These are phyloP conservation scores for Phytophthora vignae DNA, from an alignment of 352 stramenopile species.

Conservation along the genomic window DNA sequence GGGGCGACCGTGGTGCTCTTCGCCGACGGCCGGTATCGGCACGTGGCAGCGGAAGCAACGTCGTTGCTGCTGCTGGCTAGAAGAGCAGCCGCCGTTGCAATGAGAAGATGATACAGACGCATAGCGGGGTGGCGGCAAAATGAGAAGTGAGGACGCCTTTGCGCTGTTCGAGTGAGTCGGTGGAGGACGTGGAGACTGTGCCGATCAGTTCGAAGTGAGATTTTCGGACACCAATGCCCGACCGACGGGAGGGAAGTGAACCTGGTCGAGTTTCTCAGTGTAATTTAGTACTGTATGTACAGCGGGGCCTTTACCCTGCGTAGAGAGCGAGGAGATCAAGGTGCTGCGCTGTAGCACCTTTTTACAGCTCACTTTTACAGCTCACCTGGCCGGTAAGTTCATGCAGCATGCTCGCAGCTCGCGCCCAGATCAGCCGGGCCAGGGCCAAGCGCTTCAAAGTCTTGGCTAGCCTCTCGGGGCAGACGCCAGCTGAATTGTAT, in stretches of 20 bases:
- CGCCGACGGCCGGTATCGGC: constrained; percentile 4
- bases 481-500: background rate
- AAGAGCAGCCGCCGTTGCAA: constrained; percentile 11
- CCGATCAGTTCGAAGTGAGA: background rate
- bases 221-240: constrained; percentile 13
- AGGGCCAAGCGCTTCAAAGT: background rate
- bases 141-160: constrained; percentile 5
- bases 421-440: constrained; percentile 1
- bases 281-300: no score
- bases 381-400: no score
- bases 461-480: background rate
- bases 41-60: constrained; percentile 3
- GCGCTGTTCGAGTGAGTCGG: constrained; percentile 2
- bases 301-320: constrained; percentile 7
- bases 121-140: constrained; percentile 12
- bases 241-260: constrained; percentile 3
- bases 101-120: constrained; percentile 13
- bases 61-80: constrained; percentile 14
- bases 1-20: background rate
- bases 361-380: no score
- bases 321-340: constrained; percentile 1
- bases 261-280: constrained; percentile 1
- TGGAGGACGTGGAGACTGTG: background rate
- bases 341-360: background rate
- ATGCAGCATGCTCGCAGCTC: no score